Conservation (phyloP, 1,284 basidiomycete genomes). For the Tylopilus sp. region DNA sequence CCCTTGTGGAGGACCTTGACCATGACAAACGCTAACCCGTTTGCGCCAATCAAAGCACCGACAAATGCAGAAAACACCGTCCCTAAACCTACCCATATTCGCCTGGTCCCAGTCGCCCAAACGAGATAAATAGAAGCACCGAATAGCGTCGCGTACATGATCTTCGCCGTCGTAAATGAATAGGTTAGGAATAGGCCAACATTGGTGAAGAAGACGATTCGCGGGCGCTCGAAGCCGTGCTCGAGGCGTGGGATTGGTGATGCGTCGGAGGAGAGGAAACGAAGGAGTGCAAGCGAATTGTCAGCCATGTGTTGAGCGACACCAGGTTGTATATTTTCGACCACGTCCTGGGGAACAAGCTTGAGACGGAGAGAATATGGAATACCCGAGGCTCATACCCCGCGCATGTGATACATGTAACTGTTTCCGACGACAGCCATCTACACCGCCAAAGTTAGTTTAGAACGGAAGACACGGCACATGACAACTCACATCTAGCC, state of each 20-base stretch:
- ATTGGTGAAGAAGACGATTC: conserved; percentile 76
- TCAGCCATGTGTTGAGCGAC: conserved; percentile 91
- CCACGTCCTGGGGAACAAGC: conserved; percentile 52
- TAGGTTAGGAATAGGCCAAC: conserved; percentile 72
- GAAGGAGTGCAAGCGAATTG: conserved; percentile 82
- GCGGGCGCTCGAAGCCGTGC: conserved; percentile 52
- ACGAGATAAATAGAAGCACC: conserved; percentile 47
- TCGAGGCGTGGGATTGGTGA: conserved; percentile 65
- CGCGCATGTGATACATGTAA: conserved; percentile 91
- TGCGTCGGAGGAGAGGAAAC: conserved; percentile 67
- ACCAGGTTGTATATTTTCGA: conserved; percentile 78
- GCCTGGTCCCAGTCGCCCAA: conserved; percentile 30
- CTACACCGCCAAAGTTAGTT: conserved; percentile 38
- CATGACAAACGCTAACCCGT: conserved; percentile 75
- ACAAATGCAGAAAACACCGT: conserved; percentile 49
- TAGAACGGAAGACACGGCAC: not conserved
- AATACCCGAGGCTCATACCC: conserved; percentile 36
- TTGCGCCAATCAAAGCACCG: conserved; percentile 63
- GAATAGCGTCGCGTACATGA: conserved; percentile 61
- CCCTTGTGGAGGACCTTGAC: conserved; percentile 56
- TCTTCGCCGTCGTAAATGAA: conserved; percentile 65
- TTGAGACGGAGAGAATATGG: conserved; percentile 11
- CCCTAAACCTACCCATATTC: conserved; percentile 34
- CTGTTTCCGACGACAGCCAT: conserved; percentile 94
- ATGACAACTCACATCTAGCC: conserved; percentile 65